Evolutionary conservation across 306 rosid genomes (phyloP), one percentile per base, ranked within the genome.

Genomic region (Inga leiocalycina): DNA sequence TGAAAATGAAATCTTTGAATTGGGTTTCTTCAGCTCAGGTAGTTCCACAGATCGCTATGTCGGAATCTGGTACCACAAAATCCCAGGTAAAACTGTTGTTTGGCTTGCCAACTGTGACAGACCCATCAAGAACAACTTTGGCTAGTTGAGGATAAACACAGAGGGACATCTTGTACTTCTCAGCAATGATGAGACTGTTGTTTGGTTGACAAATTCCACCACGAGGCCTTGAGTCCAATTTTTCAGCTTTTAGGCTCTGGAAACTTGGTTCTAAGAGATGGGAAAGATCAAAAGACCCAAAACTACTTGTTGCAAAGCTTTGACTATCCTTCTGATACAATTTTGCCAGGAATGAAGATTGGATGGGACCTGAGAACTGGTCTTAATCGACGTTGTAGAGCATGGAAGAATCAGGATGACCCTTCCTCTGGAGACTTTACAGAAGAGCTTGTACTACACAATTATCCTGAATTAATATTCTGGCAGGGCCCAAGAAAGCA

Each of bases 91-190:
- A 68, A 83, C 88, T 6, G 76, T 84, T 34, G 92, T 87, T 70
- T 91, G 89, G 94, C 89, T 91, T 44, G 92, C 94, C 6, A 91
- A 89, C 51, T 45, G 89, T 6, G 79, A 71, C 9, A 90, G 79
- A 10, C 92, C 90, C 4, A 62, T 87, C 70, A 74, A 46, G 1
- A 78, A 83, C 24, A 78, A 82, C 1, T 90, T 88, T 1, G 83
- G 93, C 22, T 24, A 14, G 69, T 71, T 90, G 66, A 79, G 3
- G 24, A 82, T 90, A 46, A 79, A 46, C 76, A 24, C 27, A 24
- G 61, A 77, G 4, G 78, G 85, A 24, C 66, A 59, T 48, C 73
- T 74, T 70, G 78, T 84, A 34, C 83, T 90, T 16, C 41, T 79
- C 35, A 52, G 44, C 67, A n/a, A 54, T 3, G 83, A 79, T 8